phyloP scores from a whole-genome alignment of 345 rosid genomes.

The Corchorus olitorius region DNA sequence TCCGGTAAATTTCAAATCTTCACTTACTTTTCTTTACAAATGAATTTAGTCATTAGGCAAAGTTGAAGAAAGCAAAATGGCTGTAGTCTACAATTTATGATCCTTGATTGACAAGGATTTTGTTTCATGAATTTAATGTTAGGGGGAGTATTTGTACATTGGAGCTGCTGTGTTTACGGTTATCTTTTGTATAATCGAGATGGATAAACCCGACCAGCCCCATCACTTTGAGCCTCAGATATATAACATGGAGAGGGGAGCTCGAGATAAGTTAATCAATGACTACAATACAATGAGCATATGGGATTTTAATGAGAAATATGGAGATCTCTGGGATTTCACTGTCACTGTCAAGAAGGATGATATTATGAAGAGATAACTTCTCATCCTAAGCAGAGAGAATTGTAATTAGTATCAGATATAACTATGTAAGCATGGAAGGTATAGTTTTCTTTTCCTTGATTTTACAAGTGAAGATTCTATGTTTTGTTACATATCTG shows the following conservation, averaged over 20 bases:
- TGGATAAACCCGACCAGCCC: conserved; percentile 91
- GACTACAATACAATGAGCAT: conserved; percentile 87
- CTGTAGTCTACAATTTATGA: background rate
- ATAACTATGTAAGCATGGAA: conserved; percentile 1
- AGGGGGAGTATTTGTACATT: conserved; percentile 83
- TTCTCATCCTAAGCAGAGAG: background rate
- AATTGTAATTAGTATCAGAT: conserved; percentile 9
- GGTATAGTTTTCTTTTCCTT: conserved; percentile 1
- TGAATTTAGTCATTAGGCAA: background rate
- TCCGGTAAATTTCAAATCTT: conserved; percentile 50
- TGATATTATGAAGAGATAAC: conserved; percentile 61
- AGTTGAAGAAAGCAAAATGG: background rate
- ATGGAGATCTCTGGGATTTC: conserved; percentile 94
- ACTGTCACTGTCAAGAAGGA: conserved; percentile 64
- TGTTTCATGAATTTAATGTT: conserved; percentile 10
- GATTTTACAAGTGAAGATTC: conserved; percentile 5
- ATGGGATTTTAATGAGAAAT: conserved; percentile 94
- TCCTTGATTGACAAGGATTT: conserved; percentile 15
- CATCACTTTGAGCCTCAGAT: conserved; percentile 95
- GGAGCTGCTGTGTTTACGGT: conserved; percentile 74
- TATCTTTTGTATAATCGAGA: conserved; percentile 72
- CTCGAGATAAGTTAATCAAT: conserved; percentile 80
- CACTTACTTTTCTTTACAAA: background rate
- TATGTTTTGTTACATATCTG: background rate
- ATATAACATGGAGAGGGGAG: conserved; percentile 82